These are phyloP conservation scores for Aspergillus calidoustus DNA, from an alignment of 2,329 filamentous ascomycete genomes.

Conservation along the genomic window DNA sequence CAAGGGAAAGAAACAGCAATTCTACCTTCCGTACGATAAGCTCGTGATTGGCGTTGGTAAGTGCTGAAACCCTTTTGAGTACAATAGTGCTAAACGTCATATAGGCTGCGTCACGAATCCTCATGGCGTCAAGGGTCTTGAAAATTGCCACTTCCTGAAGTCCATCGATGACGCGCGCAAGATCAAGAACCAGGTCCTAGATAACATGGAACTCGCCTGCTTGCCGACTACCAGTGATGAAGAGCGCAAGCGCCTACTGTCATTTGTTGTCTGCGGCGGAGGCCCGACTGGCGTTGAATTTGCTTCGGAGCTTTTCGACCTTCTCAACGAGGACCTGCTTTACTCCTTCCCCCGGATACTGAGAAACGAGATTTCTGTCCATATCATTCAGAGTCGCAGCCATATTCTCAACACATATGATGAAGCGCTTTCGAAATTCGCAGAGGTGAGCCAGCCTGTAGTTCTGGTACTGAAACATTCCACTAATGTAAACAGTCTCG, in stretches of 20 bases:
- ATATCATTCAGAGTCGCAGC: conserved; percentile 90
- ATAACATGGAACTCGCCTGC: conserved; percentile 88
- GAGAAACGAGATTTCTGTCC: conserved; percentile 97
- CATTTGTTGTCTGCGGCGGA: conserved; percentile 94
- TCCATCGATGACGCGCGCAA: conserved; percentile 88
- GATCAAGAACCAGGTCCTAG: conserved; percentile 86
- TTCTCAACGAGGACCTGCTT: conserved; percentile 91
- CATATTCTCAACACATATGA: conserved; percentile 99
- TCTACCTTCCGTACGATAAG: conserved; percentile 98
- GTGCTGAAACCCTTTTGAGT: conserved; percentile 24
- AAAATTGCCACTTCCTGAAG: conserved; percentile 94
- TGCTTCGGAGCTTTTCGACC: conserved; percentile 92
- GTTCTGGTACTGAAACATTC: conserved; percentile 6
- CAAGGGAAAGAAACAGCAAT: conserved; percentile 73
- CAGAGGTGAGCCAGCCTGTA: conserved; percentile 61
- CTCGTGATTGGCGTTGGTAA: conserved; percentile 82
- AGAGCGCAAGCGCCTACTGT: conserved; percentile 83
- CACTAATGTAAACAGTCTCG: conserved; percentile 56
- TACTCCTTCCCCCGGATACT: conserved; percentile 83
- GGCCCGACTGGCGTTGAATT: conserved; percentile 98
- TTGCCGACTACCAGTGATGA: conserved; percentile 90
- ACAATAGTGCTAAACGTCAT: conserved; percentile 15
- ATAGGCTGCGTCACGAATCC: conserved; percentile 83
- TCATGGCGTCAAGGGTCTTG: conserved; percentile 92
- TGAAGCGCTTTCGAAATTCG: conserved; percentile 88